Evolutionary conservation across 2,329 filamentous ascomycete genomes (phyloP), one percentile per base, ranked within the genome.

Genomic region (Cordyceps cateniannulata): DNA sequence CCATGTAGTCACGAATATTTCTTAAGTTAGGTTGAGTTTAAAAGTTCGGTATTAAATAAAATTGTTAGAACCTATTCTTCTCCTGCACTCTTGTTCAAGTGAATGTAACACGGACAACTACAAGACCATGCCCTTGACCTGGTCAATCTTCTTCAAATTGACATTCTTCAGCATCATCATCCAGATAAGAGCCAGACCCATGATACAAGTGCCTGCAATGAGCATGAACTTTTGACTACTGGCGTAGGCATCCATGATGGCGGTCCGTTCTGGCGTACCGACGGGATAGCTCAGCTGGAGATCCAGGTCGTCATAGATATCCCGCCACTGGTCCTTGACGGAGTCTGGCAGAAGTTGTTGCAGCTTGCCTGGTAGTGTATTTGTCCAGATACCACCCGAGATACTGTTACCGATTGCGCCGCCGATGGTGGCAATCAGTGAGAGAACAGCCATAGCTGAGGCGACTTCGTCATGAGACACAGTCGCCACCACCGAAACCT

Each of bases 221-320:
- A 75, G 68, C 73, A 76, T 75, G 38, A 69, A 64, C 14, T 70
- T 72, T 70, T 83, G 79, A 5, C 76, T 73, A 42, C 77, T 75
- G 1, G 73, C 78, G 61, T 83, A 83, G 0, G 79, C 77, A 51
- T 71, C 60, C 32, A 77, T 72, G 55, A 81, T 80, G 2, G 72
- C 80, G 20, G 71, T 62, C 18, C 80, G 69, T 24, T 71, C 74
- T 0, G 73, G 68, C 7, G 67, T 77, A 5, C 77, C 75, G 18
- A 77, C 66, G 0, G 72, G 66, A 63, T 79, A 82, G 5, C 63
- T 63, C 3, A 76, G 65, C 64, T 78, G 76, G 4, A 63, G 66
- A 0, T 60, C 59, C n/a, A 77, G 60, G 24, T 70, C 66, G 7
- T 65, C 69, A 57, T 75, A 77, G 49, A 81, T 77, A 1, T 79